Conservation (phyloP, 352 stramenopile species). For the Globisporangium barbulae region DNA sequence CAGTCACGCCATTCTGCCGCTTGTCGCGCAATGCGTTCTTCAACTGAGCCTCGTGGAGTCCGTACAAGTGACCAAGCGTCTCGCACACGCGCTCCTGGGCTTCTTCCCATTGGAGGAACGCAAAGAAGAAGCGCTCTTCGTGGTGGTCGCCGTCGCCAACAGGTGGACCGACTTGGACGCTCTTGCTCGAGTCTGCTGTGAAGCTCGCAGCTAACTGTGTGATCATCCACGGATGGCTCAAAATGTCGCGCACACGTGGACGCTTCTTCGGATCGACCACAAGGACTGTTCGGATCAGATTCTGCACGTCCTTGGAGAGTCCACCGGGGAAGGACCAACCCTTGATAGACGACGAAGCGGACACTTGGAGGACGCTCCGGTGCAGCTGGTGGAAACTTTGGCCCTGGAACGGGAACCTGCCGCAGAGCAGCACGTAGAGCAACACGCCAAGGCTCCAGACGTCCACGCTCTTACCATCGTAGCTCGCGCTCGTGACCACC, state of each 20-base stretch:
- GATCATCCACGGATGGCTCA: constrained; percentile 35
- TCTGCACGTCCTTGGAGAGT: constrained; percentile 37
- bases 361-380: constrained; percentile 25
- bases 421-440: constrained; percentile 45
- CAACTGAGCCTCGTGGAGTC: constrained; percentile 8
- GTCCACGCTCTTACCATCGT: constrained; percentile 50
- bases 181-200: not conserved
- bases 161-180: not conserved
- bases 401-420: constrained; percentile 82
- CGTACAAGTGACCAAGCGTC: constrained; percentile 21
- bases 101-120: constrained; percentile 24
- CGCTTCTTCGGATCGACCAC: constrained; percentile 39
- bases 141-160: not conserved
- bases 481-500: constrained; percentile 47
- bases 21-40: constrained; percentile 1
- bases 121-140: constrained; percentile 2
- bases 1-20: constrained; percentile 17
- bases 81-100: constrained; percentile 15
- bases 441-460: constrained; percentile 62
- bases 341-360: not conserved
- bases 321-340: constrained; percentile 12
- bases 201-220: not conserved
- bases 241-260: constrained; percentile 30
- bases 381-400: constrained; percentile 46
- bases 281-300: constrained; percentile 44